Conservation (phyloP, 441 rosid genomes). For the Gossypium gossypioides region DNA sequence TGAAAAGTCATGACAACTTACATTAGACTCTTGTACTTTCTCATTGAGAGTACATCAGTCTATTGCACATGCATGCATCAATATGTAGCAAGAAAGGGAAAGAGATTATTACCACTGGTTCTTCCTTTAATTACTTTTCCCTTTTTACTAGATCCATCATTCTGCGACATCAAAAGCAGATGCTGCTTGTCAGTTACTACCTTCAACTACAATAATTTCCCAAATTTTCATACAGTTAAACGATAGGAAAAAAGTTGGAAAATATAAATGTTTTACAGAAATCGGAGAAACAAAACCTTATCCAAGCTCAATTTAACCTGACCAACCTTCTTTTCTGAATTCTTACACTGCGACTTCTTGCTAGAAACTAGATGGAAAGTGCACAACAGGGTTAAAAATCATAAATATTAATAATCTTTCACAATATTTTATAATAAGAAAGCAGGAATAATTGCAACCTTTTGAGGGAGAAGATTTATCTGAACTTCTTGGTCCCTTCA, state of each 20-base stretch:
- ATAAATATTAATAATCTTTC: slow-evolving; percentile 10
- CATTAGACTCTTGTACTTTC: not conserved
- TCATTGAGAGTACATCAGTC: not conserved
- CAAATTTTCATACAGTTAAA: not conserved
- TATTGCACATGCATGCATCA: not conserved
- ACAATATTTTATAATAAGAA: slow-evolving; percentile 12
- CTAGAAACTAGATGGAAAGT: slow-evolving; percentile 30
- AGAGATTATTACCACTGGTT: slow-evolving; percentile 22
- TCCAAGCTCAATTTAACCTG: slow-evolving; percentile 25
- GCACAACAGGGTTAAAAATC: not conserved
- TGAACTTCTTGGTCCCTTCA: slow-evolving; percentile 26
- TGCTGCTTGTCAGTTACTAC: slow-evolving; percentile 7
- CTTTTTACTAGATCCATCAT: slow-evolving; percentile 27
- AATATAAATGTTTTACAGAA: not conserved
- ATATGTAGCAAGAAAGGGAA: not conserved
- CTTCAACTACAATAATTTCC: not conserved
- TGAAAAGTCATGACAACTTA: not conserved
- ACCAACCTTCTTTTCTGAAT: slow-evolving; percentile 27
- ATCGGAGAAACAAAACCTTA: not conserved
- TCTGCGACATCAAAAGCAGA: slow-evolving; percentile 25
- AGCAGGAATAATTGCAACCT: slow-evolving; percentile 30
- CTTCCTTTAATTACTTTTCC: slow-evolving; percentile 26
- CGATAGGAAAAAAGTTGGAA: not conserved
- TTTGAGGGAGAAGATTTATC: slow-evolving; percentile 28
- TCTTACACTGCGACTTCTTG: slow-evolving; percentile 22